These are phyloP conservation scores for Lipomyces oligophaga DNA, from an alignment of 805 yeast species.

Conservation along the genomic window DNA sequence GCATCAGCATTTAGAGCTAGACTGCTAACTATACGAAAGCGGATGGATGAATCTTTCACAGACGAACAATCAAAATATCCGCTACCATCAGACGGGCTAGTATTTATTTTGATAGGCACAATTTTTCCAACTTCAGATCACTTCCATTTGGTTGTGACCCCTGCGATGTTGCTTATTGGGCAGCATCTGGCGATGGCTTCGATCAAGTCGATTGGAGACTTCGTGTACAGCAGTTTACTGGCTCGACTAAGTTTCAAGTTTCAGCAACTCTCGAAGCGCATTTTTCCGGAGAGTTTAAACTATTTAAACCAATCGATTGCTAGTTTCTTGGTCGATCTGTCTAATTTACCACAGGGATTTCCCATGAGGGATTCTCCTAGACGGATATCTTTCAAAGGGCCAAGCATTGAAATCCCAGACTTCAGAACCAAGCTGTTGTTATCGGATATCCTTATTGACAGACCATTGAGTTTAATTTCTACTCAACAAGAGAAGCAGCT, in stretches of 20 bases:
- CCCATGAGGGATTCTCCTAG: conserved; percentile 9
- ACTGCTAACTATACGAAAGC: conserved; percentile 52
- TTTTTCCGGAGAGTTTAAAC: conserved; percentile 65
- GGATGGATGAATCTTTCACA: conserved; percentile 39
- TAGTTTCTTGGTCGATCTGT: conserved; percentile 30
- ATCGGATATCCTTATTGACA: conserved; percentile 21
- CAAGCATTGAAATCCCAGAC: neutral
- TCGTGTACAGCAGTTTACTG: conserved; percentile 63
- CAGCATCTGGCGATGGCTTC: conserved; percentile 60
- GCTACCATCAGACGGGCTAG: conserved; percentile 51
- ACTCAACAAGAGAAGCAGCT: conserved; percentile 21
- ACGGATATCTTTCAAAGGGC: conserved; percentile 6
- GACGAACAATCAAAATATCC: conserved; percentile 18
- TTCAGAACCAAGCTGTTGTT: conserved; percentile 13
- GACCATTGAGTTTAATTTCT: conserved; percentile 2
- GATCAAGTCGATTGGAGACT: conserved; percentile 40
- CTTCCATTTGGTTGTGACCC: conserved; percentile 86
- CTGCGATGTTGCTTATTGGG: conserved; percentile 67
- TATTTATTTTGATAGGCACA: conserved; percentile 67
- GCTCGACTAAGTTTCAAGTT: conserved; percentile 62
- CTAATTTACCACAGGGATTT: conserved; percentile 10
- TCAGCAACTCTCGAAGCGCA: conserved; percentile 77
- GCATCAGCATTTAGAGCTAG: conserved; percentile 60
- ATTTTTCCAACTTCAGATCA: conserved; percentile 93
- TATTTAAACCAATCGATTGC: conserved; percentile 38